These are phyloP conservation scores for Turnera subulata DNA, from an alignment of 345 rosid species.

Conservation along the genomic window DNA sequence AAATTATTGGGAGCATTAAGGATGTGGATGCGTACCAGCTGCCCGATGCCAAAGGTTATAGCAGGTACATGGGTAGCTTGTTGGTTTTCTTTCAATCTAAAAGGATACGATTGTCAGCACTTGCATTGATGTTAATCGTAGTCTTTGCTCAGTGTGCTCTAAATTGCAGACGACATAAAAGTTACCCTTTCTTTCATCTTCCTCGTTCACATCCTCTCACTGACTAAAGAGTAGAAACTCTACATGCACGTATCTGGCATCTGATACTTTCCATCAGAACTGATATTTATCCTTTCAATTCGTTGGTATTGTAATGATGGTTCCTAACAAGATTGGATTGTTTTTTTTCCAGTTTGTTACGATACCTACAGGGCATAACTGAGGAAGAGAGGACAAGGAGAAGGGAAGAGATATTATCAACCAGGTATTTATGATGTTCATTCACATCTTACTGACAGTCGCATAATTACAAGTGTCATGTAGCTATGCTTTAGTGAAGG, in stretches of 20 bases:
- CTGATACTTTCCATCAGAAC: too few species aligned
- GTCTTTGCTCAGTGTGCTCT: too few species aligned
- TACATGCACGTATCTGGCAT: too few species aligned
- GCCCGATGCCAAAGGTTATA: slow-evolving; percentile 98
- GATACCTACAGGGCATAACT: slow-evolving; percentile 68
- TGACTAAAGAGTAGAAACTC: too few species aligned
- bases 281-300: too few species aligned
- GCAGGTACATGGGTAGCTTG: slow-evolving; percentile 51
- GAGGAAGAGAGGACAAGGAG: slow-evolving; percentile 84
- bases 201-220: too few species aligned
- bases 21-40: slow-evolving; percentile 93
- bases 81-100: slow-evolving; percentile 1
- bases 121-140: too few species aligned
- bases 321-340: background rate
- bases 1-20: slow-evolving; percentile 92
- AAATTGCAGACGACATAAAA: too few species aligned
- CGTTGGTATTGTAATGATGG: background rate
- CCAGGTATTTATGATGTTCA: slow-evolving; percentile 49
- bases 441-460: too few species aligned
- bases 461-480: too few species aligned
- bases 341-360: slow-evolving; percentile 18
- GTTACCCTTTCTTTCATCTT: too few species aligned
- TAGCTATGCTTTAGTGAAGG: background rate
- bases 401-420: slow-evolving; percentile 82
- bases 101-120: background rate